phyloP scores from a whole-genome alignment of 2,329 filamentous ascomycete genomes.

The Scytalidium sp. region DNA sequence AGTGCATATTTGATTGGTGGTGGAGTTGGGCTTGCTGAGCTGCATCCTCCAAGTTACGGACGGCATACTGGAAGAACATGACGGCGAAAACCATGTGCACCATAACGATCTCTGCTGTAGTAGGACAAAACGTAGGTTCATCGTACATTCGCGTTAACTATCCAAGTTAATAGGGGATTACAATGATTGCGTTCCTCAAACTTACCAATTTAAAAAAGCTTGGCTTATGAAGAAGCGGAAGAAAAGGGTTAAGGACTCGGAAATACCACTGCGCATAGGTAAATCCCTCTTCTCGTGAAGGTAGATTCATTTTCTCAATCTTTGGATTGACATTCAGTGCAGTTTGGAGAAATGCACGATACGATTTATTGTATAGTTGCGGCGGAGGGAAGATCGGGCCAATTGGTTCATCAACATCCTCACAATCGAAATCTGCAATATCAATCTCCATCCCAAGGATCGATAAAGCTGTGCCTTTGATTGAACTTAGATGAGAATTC shows the following conservation, averaged over 20 bases:
- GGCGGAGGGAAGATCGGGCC: constrained; percentile 35
- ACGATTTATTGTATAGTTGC: constrained; percentile 67
- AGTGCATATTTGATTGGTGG: constrained; percentile 70
- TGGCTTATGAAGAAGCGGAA: constrained; percentile 75
- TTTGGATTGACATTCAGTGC: constrained; percentile 57
- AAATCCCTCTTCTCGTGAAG: constrained; percentile 61
- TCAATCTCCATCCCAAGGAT: constrained; percentile 80
- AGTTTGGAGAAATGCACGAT: constrained; percentile 66
- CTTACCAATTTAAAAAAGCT: constrained; percentile 66
- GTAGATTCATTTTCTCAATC: constrained; percentile 55
- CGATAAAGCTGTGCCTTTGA: constrained; percentile 73
- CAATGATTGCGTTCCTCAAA: constrained; percentile 6
- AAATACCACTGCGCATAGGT: constrained; percentile 76
- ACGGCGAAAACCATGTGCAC: constrained; percentile 78
- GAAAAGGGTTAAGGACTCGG: constrained; percentile 65
- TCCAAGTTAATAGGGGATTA: constrained; percentile 6
- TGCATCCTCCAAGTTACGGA: constrained; percentile 59
- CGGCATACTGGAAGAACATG: constrained; percentile 75
- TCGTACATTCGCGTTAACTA: constrained; percentile 67
- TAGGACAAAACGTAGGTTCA: constrained; percentile 60
- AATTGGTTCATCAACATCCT: constrained; percentile 60
- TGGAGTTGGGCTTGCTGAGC: constrained; percentile 54
- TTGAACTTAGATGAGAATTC: constrained; percentile 65
- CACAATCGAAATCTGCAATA: constrained; percentile 66
- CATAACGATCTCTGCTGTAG: constrained; percentile 62